Base-by-base conservation (phyloP, 345 rosid genomes). In the Salix dunnii region DNA sequence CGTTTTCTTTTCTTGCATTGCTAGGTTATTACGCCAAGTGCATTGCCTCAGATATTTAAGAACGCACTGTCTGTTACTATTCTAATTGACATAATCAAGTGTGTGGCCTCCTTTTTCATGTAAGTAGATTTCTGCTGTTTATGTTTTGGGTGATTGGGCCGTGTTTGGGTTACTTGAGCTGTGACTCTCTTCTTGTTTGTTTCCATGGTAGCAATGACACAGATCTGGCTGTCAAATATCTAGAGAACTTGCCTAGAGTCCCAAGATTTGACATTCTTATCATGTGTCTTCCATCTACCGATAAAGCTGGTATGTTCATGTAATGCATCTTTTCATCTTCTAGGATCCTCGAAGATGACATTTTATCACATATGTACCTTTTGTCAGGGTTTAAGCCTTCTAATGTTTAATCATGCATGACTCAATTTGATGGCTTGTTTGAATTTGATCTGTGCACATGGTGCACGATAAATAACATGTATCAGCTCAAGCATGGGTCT, bases 181-280 rank as follows among this genome's bases (percentile, higher is more conserved):
- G 63, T 53, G 25, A 65, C 63, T 77, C 70, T 17, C 31, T 71
- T 11, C 16, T 35, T 7, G 23, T 70, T 83, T 67, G 17, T 72
- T 62, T 49, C 65, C 68, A 74, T 83, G 72, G 73, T 89, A 96
- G 98, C 60, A 92, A 87, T 61, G 97, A 91, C 14, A 78, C 79
- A 82, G 93, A 87, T 82, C 76, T 96, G 80, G 93, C 96, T 48
- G 86, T 91, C 75, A 85, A 86, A 73, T 93, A 90, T 82, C 74
- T 96, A 20, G 91, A 90, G 65, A 86, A 86, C 79, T 85, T 96
- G 70, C 84, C 91, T 38, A 89, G 88, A 81, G 96, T 96, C 81
- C 96, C 98, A 62, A 95, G 99, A 88, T 96, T 96, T 72, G 78
- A 85, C 87, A 85, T 91, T 82, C 87, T 93, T 79, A 75, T 90